Evolutionary conservation across 805 yeast genomes (phyloP).

Genomic region (Ogataea saltuana): DNA sequence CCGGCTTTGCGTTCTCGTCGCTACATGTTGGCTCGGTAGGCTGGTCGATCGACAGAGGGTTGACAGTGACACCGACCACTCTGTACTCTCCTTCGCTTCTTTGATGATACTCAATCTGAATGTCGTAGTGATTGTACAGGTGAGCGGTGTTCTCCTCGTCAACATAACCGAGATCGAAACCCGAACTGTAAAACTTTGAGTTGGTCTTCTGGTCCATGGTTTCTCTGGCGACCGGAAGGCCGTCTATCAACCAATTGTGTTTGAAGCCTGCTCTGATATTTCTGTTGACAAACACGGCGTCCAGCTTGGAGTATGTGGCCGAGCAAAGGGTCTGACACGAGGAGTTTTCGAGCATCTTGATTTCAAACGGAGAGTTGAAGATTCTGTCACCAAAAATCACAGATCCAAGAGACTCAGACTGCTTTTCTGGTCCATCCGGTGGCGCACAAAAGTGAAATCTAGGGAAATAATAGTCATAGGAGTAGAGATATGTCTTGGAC

Average conservation of each 20-base stretch:
- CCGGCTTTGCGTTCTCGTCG: conserved; percentile 33
- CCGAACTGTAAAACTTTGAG: conserved; percentile 69
- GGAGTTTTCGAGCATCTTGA: conserved; percentile 73
- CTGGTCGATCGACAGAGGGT: conserved; percentile 57
- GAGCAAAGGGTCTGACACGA: conserved; percentile 71
- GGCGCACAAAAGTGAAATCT: conserved; percentile 86
- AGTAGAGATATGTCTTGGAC: conserved; percentile 59
- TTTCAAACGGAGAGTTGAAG: conserved; percentile 84
- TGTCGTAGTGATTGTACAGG: conserved; percentile 78
- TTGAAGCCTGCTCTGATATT: conserved; percentile 79
- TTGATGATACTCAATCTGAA: conserved; percentile 79
- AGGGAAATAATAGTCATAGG: conserved; percentile 81
- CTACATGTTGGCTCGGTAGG: conserved; percentile 23
- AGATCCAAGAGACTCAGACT: conserved; percentile 88
- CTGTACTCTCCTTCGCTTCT: conserved; percentile 68
- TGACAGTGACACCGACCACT: conserved; percentile 87
- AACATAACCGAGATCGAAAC: conserved; percentile 75
- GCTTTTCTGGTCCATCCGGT: conserved; percentile 60
- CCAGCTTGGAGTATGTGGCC: conserved; percentile 58
- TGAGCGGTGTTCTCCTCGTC: conserved; percentile 56
- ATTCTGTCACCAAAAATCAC: conserved; percentile 95
- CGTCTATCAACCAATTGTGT: conserved; percentile 93
- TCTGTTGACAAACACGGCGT: conserved; percentile 73
- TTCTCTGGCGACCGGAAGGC: conserved; percentile 83
- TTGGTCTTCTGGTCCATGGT: conserved; percentile 59